Conservation (phyloP, 2,329 filamentous ascomycete genomes). For the Polytolypa hystricis region DNA sequence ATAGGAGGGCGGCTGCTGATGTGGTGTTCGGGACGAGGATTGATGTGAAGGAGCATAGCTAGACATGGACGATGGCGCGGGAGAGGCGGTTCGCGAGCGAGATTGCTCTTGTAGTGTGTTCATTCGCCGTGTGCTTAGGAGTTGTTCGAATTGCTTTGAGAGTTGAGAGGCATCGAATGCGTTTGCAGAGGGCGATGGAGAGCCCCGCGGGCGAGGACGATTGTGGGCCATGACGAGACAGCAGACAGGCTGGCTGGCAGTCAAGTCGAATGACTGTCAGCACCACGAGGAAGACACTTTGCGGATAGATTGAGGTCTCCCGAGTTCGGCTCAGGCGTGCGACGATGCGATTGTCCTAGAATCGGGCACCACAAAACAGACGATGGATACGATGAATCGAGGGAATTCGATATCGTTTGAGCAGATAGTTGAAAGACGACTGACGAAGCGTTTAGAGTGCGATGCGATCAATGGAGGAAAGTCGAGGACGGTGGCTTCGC, state of each 20-base stretch:
- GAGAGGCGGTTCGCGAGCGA: conserved; percentile 49
- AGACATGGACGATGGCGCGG: conserved; percentile 31
- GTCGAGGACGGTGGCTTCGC: too few species aligned
- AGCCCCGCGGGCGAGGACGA: conserved; percentile 4
- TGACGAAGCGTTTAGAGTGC: too few species aligned
- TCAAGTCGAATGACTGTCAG: conserved; percentile 10
- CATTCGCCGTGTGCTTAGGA: conserved; percentile 77
- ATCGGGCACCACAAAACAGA: too few species aligned
- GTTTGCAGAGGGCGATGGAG: conserved; percentile 1
- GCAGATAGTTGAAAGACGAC: too few species aligned
- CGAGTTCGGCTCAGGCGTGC: too few species aligned
- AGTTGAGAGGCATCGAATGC: conserved; percentile 68
- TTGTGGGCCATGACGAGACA: conserved; percentile 6
- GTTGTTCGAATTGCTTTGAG: conserved; percentile 71
- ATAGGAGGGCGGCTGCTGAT: conserved; percentile 45
- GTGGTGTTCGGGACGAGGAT: conserved; percentile 34
- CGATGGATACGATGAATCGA: too few species aligned
- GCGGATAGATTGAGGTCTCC: too few species aligned
- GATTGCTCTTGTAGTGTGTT: conserved; percentile 64
- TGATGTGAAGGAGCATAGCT: conserved; percentile 19
- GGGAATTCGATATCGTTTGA: too few species aligned
- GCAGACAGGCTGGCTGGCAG: conserved; percentile 7
- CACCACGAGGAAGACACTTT: too few species aligned
- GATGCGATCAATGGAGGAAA: too few species aligned
- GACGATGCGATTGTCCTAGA: too few species aligned